Conservation (phyloP, 768 basidiomycete genomes). For the Jaapia argillacea region DNA sequence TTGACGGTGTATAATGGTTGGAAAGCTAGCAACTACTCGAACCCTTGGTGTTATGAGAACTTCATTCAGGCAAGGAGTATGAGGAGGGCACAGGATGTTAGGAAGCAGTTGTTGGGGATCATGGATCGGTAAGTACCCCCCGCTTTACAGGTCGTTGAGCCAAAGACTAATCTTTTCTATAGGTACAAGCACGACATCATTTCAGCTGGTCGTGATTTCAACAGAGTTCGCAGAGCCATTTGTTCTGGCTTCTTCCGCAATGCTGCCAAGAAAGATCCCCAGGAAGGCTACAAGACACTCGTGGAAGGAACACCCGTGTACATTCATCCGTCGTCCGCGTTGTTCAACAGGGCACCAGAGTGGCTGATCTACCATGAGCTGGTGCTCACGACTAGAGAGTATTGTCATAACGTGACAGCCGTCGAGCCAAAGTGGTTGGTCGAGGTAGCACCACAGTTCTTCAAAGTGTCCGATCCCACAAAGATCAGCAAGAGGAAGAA, state of each 20-base stretch:
- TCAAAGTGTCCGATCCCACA: slow-evolving; percentile 95
- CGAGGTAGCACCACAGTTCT: slow-evolving; percentile 96
- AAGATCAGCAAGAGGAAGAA: slow-evolving; percentile 96
- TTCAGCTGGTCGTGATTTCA: slow-evolving; percentile 88
- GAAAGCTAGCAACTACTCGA: slow-evolving; percentile 93
- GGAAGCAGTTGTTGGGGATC: slow-evolving; percentile 95
- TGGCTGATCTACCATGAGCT: slow-evolving; percentile 96
- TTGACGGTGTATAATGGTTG: slow-evolving; percentile 97
- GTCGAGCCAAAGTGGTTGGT: slow-evolving; percentile 98
- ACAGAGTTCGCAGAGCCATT: slow-evolving; percentile 87
- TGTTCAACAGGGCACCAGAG: slow-evolving; percentile 96
- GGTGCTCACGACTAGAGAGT: slow-evolving; percentile 93
- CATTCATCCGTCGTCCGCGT: slow-evolving; percentile 92
- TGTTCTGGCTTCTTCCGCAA: slow-evolving; percentile 97
- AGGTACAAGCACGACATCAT: slow-evolving; percentile 97
- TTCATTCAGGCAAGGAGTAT: slow-evolving; percentile 98
- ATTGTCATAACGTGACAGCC: slow-evolving; percentile 87
- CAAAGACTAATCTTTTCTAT: slow-evolving; percentile 5
- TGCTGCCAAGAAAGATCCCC: slow-evolving; percentile 97
- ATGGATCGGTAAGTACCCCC: slow-evolving; percentile 77
- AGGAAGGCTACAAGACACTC: slow-evolving; percentile 96
- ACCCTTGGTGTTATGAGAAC: slow-evolving; percentile 99
- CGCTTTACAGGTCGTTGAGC: slow-evolving; percentile 1
- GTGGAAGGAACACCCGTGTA: slow-evolving; percentile 98
- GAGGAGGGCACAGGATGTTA: slow-evolving; percentile 93